Evolutionary conservation across 2,329 filamentous ascomycete species (phyloP).

Genomic region (Ascomycota sp.): DNA sequence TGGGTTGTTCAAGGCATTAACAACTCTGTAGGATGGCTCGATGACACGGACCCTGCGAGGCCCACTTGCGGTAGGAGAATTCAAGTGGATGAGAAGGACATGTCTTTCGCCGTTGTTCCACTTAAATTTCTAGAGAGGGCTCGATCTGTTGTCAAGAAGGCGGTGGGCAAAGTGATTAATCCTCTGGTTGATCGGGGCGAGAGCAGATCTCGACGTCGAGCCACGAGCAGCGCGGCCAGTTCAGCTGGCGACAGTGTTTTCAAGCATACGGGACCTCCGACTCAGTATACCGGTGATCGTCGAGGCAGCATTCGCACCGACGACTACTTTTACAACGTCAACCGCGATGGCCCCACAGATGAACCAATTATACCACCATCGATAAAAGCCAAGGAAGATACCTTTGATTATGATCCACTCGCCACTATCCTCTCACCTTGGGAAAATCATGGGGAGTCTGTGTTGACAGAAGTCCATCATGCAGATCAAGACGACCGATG

Average conservation of each 20-base stretch:
- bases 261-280: constrained; percentile 24
- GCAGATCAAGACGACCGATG: background rate
- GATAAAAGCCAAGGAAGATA: constrained; percentile 5
- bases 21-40: constrained; percentile 66
- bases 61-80: constrained; percentile 68
- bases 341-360: constrained; percentile 11
- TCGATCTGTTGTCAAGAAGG: constrained; percentile 54
- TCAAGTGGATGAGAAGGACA: constrained; percentile 76
- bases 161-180: constrained; percentile 42
- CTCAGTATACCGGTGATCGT: constrained; percentile 30
- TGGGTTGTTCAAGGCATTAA: constrained; percentile 71
- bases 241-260: constrained; percentile 35
- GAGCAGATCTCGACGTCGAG: constrained; percentile 30
- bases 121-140: constrained; percentile 74
- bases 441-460: constrained; percentile 1
- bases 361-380: no score
- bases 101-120: constrained; percentile 77
- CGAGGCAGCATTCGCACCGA: constrained; percentile 32
- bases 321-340: constrained; percentile 27
- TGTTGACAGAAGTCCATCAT: background rate
- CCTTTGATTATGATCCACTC: constrained; percentile 17
- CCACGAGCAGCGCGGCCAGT: constrained; percentile 42
- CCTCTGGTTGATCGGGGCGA: constrained; percentile 37
- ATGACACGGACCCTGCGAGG: constrained; percentile 72
- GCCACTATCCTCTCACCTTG: constrained; percentile 16